Percentiles rank a stretch among this genome's conserved stretches.
Evolutionary conservation across 1,139 yeast species (phyloP).

Genomic region (Wickerhamomyces sp.): DNA sequence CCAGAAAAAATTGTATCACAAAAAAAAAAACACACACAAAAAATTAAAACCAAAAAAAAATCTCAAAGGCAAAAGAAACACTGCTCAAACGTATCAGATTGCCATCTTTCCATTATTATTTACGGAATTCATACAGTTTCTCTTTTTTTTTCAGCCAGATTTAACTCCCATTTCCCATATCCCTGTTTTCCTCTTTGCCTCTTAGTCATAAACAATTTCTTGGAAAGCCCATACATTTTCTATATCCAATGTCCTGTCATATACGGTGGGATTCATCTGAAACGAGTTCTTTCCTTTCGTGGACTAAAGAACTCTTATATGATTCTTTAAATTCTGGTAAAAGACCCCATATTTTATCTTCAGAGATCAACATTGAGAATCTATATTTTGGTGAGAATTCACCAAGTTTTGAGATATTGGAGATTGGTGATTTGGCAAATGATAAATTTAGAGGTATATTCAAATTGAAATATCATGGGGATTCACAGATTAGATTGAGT

Average conservation of each 20-base stretch:
- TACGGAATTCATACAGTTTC: no score
- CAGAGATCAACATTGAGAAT: conserved; percentile 67
- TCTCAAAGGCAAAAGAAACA: no score
- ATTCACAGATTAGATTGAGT: conserved; percentile 71
- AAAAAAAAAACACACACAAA: no score
- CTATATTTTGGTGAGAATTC: conserved; percentile 74
- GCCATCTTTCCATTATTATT: background rate
- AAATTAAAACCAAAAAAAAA: no score
- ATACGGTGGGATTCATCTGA: conserved; percentile 79
- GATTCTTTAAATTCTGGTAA: conserved; percentile 77
- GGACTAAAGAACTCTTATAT: conserved; percentile 67
- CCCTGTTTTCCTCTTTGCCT: background rate
- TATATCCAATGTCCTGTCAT: conserved; percentile 60
- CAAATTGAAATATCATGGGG: conserved; percentile 75
- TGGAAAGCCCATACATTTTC: background rate
- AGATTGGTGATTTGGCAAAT: conserved; percentile 77
- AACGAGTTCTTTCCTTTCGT: conserved; percentile 57
- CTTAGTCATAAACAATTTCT: background rate
- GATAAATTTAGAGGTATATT: conserved; percentile 84
- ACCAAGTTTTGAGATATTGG: conserved; percentile 76
- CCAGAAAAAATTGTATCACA: background rate
- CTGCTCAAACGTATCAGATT: background rate
- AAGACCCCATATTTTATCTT: conserved; percentile 71
- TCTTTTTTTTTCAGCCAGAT: background rate
- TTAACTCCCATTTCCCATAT: background rate